Evolutionary conservation across 2,329 filamentous ascomycete species (phyloP), one percentile per base, ranked within the genome.

Genomic region (Fusarium brevicatenulatum): DNA sequence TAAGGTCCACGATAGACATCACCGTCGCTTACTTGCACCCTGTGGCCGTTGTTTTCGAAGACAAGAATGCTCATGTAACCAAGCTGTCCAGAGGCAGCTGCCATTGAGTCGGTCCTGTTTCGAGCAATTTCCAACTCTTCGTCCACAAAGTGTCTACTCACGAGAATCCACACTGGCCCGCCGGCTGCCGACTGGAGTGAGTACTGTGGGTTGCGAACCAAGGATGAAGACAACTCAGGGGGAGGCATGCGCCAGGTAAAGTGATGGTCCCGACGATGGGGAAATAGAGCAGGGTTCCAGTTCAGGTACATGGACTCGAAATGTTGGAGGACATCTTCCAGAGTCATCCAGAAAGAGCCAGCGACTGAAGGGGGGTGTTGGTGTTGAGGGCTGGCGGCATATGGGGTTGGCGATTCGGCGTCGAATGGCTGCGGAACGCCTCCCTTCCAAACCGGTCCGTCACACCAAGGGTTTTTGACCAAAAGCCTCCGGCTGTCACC

Each of bases 251-350:
- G 87, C 96, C 96, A 99, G 5, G 87, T 87, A 78, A 98, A 97
- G 82, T 99, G 96, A 63, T 95, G 90, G 77, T 99, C 95, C 80
- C 97, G 92, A 13, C 95, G 91, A 79, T 93, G 85, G 4, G 85
- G 85, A 82, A 99, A 99, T 2, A 97, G 85, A 1, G 89, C 88
- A 0, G 96, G 95, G 73, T 97, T 98, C 96, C 96, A 99, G 82
- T 98, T 99, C 61, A 99, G 86, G 81, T 98, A 99, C 74, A 99
- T 90, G 23, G 95, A 97, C 80, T 98, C 95, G 72, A 98, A 99
- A 79, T 97, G 91, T 77, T 97, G 95, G 40, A 94, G 89, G 8
- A 98, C 91, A 72, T 95, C 93, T 75, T 97, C 93, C 34, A 96
- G 90, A 30, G 92, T 91, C 83, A 98, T 97, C 95, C 96, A 98